These are phyloP conservation scores for Leccinum subrobustum DNA, from an alignment of 1,284 basidiomycete genomes.

Conservation along the genomic window DNA sequence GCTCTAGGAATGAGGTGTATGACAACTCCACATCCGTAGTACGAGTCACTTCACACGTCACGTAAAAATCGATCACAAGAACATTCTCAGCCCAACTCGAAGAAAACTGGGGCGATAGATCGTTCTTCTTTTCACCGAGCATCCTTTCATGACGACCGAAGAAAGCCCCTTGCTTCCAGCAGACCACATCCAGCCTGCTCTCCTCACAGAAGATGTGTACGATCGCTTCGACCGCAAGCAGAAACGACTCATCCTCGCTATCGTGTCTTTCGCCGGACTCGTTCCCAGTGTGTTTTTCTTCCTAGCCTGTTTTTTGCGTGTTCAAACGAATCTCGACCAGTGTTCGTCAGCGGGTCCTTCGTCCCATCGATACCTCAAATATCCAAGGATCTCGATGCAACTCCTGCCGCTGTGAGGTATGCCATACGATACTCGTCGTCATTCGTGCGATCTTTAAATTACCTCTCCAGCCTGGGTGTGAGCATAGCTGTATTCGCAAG, in stretches of 20 bases:
- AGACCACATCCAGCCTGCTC: neutral
- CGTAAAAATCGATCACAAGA: neutral
- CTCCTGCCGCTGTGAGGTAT: slow-evolving; percentile 41
- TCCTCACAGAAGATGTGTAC: slow-evolving; percentile 35
- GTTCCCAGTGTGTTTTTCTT: slow-evolving; percentile 23
- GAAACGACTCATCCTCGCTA: slow-evolving; percentile 41
- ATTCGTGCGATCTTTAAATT: neutral
- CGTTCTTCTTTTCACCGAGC: neutral
- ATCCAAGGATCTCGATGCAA: slow-evolving; percentile 39
- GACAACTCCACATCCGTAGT: neutral
- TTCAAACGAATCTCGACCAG: slow-evolving; percentile 27
- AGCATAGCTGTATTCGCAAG: slow-evolving; percentile 30
- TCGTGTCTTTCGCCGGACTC: slow-evolving; percentile 37
- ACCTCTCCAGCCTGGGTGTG: slow-evolving; percentile 24
- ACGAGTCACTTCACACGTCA: neutral
- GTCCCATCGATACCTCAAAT: slow-evolving; percentile 49
- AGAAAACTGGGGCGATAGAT: neutral
- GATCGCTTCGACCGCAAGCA: slow-evolving; percentile 37
- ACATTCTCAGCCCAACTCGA: neutral
- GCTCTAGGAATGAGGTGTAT: neutral
- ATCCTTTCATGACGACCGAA: neutral
- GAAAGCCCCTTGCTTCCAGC: neutral
- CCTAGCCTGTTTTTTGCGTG: neutral
- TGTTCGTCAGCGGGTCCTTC: slow-evolving; percentile 45
- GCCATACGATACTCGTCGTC: slow-evolving; percentile 12